These are phyloP conservation scores for Plenodomus lindquistii DNA, from an alignment of 2,329 filamentous ascomycete species.

Conservation along the genomic window DNA sequence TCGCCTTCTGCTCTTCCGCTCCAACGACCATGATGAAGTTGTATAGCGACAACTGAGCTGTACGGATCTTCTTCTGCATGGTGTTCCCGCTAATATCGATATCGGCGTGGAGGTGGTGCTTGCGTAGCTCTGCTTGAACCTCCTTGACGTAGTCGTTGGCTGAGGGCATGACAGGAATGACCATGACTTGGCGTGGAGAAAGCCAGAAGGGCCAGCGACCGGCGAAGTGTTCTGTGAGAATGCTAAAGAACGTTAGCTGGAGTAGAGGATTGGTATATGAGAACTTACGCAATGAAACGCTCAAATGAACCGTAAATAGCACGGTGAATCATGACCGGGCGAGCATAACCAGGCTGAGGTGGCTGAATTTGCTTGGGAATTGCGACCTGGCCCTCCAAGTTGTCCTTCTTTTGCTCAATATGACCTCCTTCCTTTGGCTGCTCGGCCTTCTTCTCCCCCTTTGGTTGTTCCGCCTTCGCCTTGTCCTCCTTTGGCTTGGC, in stretches of 20 bases:
- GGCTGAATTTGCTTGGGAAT: constrained; percentile 31
- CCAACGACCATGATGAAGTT: constrained; percentile 80
- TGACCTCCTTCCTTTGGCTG: constrained; percentile 31
- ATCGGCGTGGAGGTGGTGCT: constrained; percentile 70
- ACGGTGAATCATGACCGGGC: constrained; percentile 85
- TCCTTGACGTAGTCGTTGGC: constrained; percentile 74
- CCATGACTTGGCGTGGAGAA: constrained; percentile 77
- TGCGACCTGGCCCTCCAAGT: constrained; percentile 17
- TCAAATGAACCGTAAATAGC: constrained; percentile 76
- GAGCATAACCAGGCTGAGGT: constrained; percentile 61
- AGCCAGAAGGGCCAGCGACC: constrained; percentile 92
- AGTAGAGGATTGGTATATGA: neutral
- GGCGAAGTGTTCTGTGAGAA: constrained; percentile 81
- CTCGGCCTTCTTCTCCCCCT: constrained; percentile 19
- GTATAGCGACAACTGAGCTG: constrained; percentile 77
- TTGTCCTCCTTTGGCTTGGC: constrained; percentile 46
- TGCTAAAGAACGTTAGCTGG: constrained; percentile 43
- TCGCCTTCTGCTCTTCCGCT: constrained; percentile 62
- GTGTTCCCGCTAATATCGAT: constrained; percentile 76
- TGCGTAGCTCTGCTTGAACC: constrained; percentile 69
- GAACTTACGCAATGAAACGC: constrained; percentile 62
- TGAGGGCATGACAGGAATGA: constrained; percentile 75
- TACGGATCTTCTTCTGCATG: constrained; percentile 87
- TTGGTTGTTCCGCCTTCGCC: constrained; percentile 25
- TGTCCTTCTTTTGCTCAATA: constrained; percentile 25